These are phyloP conservation scores for Pleurotus cornucopiae DNA, from an alignment of 768 basidiomycete species.

Conservation along the genomic window DNA sequence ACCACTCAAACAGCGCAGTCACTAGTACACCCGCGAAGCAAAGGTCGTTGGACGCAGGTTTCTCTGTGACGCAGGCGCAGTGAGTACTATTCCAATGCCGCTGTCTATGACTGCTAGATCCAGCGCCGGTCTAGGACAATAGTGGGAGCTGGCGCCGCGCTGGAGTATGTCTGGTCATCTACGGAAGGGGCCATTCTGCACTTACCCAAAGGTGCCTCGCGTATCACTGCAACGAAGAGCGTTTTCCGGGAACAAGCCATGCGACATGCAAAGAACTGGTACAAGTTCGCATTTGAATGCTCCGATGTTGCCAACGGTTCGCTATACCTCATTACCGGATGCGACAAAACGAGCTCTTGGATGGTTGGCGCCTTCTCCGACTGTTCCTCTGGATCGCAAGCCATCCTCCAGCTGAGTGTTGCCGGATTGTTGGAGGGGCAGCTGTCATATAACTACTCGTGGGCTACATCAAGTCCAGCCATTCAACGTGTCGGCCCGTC, in stretches of 20 bases:
- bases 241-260: constrained; percentile 12
- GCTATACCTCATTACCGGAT: constrained; percentile 15
- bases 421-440: background rate
- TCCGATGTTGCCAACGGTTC: background rate
- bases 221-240: constrained; percentile 1
- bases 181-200: constrained; percentile 15
- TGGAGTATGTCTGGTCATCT: constrained; percentile 4
- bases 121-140: background rate
- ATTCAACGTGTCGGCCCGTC: background rate
- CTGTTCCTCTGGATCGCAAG: background rate
- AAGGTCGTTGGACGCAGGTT: background rate
- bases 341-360: constrained; percentile 17
- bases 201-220: constrained; percentile 15
- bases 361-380: constrained; percentile 11
- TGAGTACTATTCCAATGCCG: background rate
- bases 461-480: background rate
- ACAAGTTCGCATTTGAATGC: constrained; percentile 5
- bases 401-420: background rate
- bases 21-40: background rate
- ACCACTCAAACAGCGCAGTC: background rate
- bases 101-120: background rate
- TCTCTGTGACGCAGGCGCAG: background rate
- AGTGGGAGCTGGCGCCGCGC: background rate
- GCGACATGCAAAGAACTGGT: constrained; percentile 10
- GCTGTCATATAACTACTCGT: background rate